Percentiles rank a stretch among this genome's conserved stretches.
Evolutionary conservation across 2,329 filamentous ascomycete species (phyloP).

Genomic region (Epicoccum sorghinum): DNA sequence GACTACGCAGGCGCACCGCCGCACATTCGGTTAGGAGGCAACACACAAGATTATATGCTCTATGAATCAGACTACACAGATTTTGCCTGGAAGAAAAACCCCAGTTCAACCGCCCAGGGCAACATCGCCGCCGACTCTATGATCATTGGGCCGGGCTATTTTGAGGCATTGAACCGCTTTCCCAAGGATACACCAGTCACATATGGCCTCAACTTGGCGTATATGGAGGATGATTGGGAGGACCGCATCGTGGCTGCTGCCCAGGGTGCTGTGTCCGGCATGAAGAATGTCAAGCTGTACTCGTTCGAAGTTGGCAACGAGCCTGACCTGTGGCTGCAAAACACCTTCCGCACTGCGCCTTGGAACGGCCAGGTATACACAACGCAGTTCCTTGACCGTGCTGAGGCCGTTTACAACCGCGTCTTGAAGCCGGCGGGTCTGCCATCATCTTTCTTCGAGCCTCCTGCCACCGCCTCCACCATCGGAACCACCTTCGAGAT

Average conservation of each 20-base stretch:
- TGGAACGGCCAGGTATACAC: constrained; percentile 55
- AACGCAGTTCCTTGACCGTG: constrained; percentile 54
- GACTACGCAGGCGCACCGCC: constrained; percentile 57
- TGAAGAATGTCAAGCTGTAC: constrained; percentile 49
- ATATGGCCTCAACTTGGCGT: constrained; percentile 58
- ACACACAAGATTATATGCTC: constrained; percentile 59
- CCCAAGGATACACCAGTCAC: constrained; percentile 58
- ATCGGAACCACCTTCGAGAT: constrained; percentile 59
- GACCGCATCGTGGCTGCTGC: constrained; percentile 53
- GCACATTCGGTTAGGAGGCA: constrained; percentile 58
- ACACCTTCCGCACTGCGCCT: constrained; percentile 52
- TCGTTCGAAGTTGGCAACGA: constrained; percentile 55
- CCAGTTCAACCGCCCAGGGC: constrained; percentile 49
- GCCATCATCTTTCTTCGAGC: constrained; percentile 55
- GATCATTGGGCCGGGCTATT: constrained; percentile 56
- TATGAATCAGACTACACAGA: constrained; percentile 47
- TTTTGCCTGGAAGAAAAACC: constrained; percentile 50
- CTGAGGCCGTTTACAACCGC: constrained; percentile 51
- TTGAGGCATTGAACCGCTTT: constrained; percentile 56
- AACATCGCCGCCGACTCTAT: constrained; percentile 51
- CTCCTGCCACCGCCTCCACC: constrained; percentile 57
- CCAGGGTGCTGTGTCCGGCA: constrained; percentile 43
- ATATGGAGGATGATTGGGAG: constrained; percentile 52
- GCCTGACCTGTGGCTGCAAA: constrained; percentile 52
- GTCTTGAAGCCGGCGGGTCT: constrained; percentile 53